Evolutionary conservation across 495 filamentous ascomycete genomes (phyloP), one percentile per base, ranked within the genome.

Genomic region (Chaetomium fimeti): DNA sequence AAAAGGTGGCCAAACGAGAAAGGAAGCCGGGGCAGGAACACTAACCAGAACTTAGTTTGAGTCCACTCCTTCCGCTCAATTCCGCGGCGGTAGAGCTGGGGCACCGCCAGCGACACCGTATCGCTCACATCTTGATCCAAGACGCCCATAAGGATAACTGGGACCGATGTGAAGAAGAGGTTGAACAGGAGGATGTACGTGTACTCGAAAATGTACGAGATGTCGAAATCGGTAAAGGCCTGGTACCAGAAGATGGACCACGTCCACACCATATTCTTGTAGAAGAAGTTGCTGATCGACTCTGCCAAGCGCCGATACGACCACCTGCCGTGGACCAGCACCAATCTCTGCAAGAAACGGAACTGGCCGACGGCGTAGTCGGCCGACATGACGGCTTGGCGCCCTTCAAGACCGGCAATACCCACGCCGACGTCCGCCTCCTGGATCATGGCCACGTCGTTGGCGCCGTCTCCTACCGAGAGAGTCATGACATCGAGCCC

Each of bases 381-480:
- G 12, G 95, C 93, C 47, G 91, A 97, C 95, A 99, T 99, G 72
- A 92, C 95, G 45, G 95, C 95, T 75, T 96, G 92, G 73, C 95
- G 84, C 60, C 95, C 95, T 83, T 99, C 95, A 66, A 92, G 91
- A 76, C 95, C 95, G 65, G 95, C 93, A 75, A 99, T 97, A 75
- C 95, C 95, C 60, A 99, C 93, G 75, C 95, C 95, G 22, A 98
- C 91, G 77, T 99, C 92, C 5, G 95, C 95, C 76, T 98, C 93
- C 77, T 99, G 95, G 73, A 99, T 99, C 95, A 99, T 99, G 43
- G 95, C 95, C 65, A 98, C 95, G 77, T 99, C 95, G 77, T 98
- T 99, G 64, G 95, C 95, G 59, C 94, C 95, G 77, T 99, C 95
- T 63, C 95, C 95, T 58, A 99, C 89, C 1, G 93, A 92, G 49